phyloP scores from a whole-genome alignment of 163 green algal genomes.

The Coccomyxa subellipsoidea region DNA sequence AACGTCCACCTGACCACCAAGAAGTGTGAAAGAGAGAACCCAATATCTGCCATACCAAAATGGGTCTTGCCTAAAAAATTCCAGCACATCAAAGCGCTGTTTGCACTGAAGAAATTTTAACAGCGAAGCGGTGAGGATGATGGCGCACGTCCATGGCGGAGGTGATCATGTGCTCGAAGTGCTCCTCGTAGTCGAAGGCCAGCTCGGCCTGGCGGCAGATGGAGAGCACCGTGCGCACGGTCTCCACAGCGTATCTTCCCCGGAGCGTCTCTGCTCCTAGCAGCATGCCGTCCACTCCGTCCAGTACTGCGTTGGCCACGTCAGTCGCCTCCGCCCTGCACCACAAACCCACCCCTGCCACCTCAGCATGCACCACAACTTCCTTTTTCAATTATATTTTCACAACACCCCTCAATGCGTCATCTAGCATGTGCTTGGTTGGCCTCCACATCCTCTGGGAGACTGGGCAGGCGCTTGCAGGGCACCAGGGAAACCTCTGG shows the following conservation, averaged over 20 bases:
- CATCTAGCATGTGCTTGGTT: neutral
- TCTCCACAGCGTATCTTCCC: constrained; percentile 44
- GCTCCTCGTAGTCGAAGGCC: constrained; percentile 58
- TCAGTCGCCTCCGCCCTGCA: constrained; percentile 81
- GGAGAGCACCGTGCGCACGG: constrained; percentile 44
- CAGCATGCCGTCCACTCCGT: constrained; percentile 86
- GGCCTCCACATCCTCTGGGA: neutral
- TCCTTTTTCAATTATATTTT: too few species aligned
- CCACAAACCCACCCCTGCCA: neutral
- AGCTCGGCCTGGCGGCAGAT: constrained; percentile 59
- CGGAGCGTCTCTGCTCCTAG: constrained; percentile 82
- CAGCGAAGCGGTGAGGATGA: neutral
- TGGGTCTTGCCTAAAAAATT: too few species aligned
- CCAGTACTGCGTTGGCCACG: constrained; percentile 89
- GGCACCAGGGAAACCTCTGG: too few species aligned
- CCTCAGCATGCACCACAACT: too few species aligned
- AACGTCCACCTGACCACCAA: too few species aligned
- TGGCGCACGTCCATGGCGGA: neutral
- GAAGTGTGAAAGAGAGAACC: too few species aligned
- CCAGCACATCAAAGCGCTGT: too few species aligned
- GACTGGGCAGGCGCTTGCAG: too few species aligned
- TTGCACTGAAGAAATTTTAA: too few species aligned
- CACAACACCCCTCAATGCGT: too few species aligned
- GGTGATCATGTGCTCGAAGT: constrained; percentile 45
- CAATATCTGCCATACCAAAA: too few species aligned